Percentiles rank a stretch among this genome's conserved stretches.
Evolutionary conservation across 1,284 basidiomycete species (phyloP).

Genomic region (Trametes versicolor): DNA sequence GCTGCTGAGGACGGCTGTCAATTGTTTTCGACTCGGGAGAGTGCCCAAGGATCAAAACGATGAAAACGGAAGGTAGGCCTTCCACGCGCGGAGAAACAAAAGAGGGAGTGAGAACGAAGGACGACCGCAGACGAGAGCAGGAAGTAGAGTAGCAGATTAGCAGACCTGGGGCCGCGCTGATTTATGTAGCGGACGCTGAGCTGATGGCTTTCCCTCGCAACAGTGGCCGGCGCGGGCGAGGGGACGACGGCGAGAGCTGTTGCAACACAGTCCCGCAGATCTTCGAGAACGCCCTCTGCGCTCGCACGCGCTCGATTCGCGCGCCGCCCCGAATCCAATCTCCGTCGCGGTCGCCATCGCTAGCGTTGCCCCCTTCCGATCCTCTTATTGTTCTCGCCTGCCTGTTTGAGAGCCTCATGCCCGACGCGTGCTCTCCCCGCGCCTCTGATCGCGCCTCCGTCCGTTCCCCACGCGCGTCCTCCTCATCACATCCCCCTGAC

Average conservation of each 20-base stretch:
- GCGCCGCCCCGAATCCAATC: slow-evolving; percentile 28
- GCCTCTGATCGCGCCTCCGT: slow-evolving; percentile 7
- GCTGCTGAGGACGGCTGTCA: slow-evolving; percentile 30
- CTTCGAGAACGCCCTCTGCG: slow-evolving; percentile 12
- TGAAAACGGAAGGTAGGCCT: slow-evolving; percentile 26
- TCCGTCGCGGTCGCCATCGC: slow-evolving; percentile 28
- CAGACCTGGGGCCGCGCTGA: slow-evolving; percentile 13
- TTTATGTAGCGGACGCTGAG: slow-evolving; percentile 26
- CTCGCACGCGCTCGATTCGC: slow-evolving; percentile 20
- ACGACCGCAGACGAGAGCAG: slow-evolving; percentile 16
- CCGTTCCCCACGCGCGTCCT: slow-evolving; percentile 10
- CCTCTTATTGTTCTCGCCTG: slow-evolving; percentile 41
- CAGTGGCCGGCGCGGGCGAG: slow-evolving; percentile 32
- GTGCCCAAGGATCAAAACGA: slow-evolving; percentile 32
- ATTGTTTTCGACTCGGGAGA: slow-evolving; percentile 36
- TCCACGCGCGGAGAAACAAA: slow-evolving; percentile 21
- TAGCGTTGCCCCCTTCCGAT: slow-evolving; percentile 33
- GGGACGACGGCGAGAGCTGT: slow-evolving; percentile 29
- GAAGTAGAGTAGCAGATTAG: slow-evolving; percentile 21
- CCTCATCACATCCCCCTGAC: slow-evolving; percentile 28
- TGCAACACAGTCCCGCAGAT: slow-evolving; percentile 2
- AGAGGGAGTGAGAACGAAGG: slow-evolving; percentile 26
- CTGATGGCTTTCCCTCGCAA: slow-evolving; percentile 33
- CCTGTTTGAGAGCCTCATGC: slow-evolving; percentile 39
- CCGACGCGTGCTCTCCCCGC: slow-evolving; percentile 22